Percentiles rank a stretch among this genome's conserved stretches.
Conservation (phyloP, 129 eudicot species). For the Arctium minus region DNA sequence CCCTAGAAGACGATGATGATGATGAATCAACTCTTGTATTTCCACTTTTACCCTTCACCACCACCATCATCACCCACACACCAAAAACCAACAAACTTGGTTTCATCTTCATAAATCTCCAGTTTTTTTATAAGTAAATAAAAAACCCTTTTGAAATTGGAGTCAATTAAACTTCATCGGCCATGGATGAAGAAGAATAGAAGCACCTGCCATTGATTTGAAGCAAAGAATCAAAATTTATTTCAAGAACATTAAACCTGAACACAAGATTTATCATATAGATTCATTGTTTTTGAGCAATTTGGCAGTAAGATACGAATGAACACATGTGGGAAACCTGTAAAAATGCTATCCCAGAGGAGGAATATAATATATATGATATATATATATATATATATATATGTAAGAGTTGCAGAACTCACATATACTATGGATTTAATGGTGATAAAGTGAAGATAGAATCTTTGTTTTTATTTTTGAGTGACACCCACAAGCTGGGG, state of each 20-base stretch:
- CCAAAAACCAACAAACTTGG: constrained; percentile 20
- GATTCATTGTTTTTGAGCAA: constrained; percentile 19
- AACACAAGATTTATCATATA: constrained; percentile 2
- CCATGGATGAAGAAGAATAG: constrained; percentile 1
- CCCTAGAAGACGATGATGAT: constrained; percentile 16
- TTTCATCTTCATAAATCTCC: constrained; percentile 24
- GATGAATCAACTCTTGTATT: constrained; percentile 25
- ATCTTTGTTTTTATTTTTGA: constrained; percentile 1
- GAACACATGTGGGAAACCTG: constrained; percentile 29
- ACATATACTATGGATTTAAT: neutral
- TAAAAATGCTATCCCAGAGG: neutral
- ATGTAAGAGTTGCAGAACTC: neutral
- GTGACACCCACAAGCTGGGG: neutral
- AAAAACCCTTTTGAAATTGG: constrained; percentile 5
- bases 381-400: neutral
- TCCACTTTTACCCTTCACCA: constrained; percentile 34
- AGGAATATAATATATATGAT: neutral
- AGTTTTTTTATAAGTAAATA: neutral
- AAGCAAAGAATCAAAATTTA: constrained; percentile 36
- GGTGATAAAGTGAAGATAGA: constrained; percentile 19
- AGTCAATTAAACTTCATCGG: neutral
- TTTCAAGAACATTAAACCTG: constrained; percentile 6
- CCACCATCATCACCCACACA: constrained; percentile 11
- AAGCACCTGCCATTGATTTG: constrained; percentile 13
- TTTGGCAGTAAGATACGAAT: constrained; percentile 21